Evolutionary conservation across 331 rosid genomes (phyloP).

Genomic region (Rosa hybrid): DNA sequence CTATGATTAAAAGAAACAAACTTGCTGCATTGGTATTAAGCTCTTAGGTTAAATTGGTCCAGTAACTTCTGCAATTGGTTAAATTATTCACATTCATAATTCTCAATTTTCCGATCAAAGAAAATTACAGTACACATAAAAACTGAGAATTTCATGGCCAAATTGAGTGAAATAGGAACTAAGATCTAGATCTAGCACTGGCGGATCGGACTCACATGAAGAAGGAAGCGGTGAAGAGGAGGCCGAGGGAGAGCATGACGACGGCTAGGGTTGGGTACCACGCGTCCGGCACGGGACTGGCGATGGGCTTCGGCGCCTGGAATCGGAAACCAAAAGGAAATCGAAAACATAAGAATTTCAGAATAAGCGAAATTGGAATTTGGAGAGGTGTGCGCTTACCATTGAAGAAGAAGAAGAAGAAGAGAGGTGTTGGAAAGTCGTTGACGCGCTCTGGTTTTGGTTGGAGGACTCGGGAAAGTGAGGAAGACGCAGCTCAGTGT

Average conservation of each 20-base stretch:
- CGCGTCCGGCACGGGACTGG: slow-evolving; percentile 83
- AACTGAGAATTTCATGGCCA: neutral
- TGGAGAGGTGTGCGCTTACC: slow-evolving; percentile 25
- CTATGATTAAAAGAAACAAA: neutral
- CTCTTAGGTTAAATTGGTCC: neutral
- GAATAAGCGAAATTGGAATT: neutral
- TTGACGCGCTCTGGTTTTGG: slow-evolving; percentile 8
- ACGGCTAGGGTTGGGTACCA: slow-evolving; percentile 85
- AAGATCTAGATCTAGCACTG: slow-evolving; percentile 4
- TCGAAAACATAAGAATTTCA: neutral
- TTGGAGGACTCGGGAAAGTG: neutral
- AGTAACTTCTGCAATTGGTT: neutral
- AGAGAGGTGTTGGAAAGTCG: slow-evolving; percentile 1
- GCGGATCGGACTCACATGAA: slow-evolving; percentile 70
- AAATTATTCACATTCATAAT: neutral
- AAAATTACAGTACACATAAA: neutral
- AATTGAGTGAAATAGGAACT: neutral
- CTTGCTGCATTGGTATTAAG: neutral
- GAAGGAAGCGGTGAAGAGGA: slow-evolving; percentile 85
- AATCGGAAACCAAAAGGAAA: slow-evolving; percentile 2
- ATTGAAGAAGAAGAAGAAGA: slow-evolving; percentile 15
- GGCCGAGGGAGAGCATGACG: slow-evolving; percentile 74
- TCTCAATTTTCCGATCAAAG: neutral
- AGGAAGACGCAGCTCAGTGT: neutral
- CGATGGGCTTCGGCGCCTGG: slow-evolving; percentile 85